Conservation (phyloP, 169 alveolate species). For the Plasmodium coatneyi region DNA sequence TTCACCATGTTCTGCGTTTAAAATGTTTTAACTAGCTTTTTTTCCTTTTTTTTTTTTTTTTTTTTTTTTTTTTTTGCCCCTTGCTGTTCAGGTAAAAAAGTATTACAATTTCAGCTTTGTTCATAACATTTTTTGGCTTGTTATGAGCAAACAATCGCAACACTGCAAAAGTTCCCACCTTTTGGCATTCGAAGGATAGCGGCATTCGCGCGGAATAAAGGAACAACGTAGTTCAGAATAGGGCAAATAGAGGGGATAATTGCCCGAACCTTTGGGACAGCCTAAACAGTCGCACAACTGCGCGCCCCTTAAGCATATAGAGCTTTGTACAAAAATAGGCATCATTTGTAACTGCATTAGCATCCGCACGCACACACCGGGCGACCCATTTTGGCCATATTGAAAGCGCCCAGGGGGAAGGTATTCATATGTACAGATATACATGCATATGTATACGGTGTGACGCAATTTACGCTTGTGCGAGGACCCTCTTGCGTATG, state of each 20-base stretch:
- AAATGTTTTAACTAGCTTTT: constrained; percentile 1
- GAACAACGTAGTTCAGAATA: neutral
- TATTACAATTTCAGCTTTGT: neutral
- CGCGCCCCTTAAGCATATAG: neutral
- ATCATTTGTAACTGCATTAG: neutral
- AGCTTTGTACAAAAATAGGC: neutral
- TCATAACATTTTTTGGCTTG: neutral
- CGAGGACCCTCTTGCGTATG: neutral
- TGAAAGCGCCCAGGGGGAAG: neutral
- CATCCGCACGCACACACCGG: neutral
- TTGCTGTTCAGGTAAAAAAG: neutral
- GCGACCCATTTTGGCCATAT: neutral
- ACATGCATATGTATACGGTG: neutral
- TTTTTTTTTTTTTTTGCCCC: neutral
- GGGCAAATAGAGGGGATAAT: neutral
- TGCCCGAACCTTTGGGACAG: neutral
- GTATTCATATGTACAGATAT: neutral
- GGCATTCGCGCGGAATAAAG: neutral
- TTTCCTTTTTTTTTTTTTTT: neutral
- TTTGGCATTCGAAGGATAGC: neutral
- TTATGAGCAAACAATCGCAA: neutral
- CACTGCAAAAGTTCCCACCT: neutral
- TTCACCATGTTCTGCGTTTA: neutral
- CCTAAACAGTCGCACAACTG: neutral
- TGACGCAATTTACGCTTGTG: neutral